Evolutionary conservation across 352 stramenopile genomes (phyloP).

Genomic region (Pythium angustatum): DNA sequence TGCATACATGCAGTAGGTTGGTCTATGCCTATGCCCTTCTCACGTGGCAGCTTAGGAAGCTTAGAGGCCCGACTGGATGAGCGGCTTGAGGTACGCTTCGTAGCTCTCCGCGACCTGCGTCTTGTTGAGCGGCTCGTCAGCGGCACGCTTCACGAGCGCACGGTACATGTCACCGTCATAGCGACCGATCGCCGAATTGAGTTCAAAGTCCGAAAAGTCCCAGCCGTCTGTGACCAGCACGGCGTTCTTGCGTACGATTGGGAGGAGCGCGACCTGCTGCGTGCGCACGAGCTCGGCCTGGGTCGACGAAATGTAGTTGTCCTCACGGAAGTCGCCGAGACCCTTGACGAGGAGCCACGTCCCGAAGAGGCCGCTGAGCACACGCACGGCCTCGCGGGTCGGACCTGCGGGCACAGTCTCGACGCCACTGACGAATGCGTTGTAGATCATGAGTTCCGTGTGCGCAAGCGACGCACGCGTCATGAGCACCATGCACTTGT

Average conservation of each 20-base stretch:
- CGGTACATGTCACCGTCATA: constrained; percentile 75
- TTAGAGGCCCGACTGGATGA: constrained; percentile 34
- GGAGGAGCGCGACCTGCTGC: constrained; percentile 40
- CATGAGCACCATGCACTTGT: constrained; percentile 60
- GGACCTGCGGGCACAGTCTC: constrained; percentile 26
- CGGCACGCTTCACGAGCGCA: constrained; percentile 47
- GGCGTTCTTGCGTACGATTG: constrained; percentile 45
- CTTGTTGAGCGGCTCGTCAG: constrained; percentile 61
- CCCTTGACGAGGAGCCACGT: constrained; percentile 46
- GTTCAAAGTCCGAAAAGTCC: constrained; percentile 56
- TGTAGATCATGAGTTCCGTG: constrained; percentile 47
- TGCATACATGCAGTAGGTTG: no score
- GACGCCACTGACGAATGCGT: constrained; percentile 36
- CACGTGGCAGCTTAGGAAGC: no score
- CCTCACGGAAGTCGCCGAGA: constrained; percentile 53
- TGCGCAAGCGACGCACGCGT: constrained; percentile 48
- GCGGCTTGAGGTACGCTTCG: constrained; percentile 44
- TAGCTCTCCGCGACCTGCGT: constrained; percentile 58
- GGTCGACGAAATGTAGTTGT: constrained; percentile 54
- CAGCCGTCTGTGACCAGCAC: constrained; percentile 48
- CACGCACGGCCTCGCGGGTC: constrained; percentile 32
- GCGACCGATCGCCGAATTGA: constrained; percentile 64
- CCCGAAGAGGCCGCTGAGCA: constrained; percentile 48
- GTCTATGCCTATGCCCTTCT: no score
- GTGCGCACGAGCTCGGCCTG: constrained; percentile 41